Evolutionary conservation across 2,329 filamentous ascomycete species (phyloP), one percentile per base, ranked within the genome.

Genomic region (Fusarium buharicum): DNA sequence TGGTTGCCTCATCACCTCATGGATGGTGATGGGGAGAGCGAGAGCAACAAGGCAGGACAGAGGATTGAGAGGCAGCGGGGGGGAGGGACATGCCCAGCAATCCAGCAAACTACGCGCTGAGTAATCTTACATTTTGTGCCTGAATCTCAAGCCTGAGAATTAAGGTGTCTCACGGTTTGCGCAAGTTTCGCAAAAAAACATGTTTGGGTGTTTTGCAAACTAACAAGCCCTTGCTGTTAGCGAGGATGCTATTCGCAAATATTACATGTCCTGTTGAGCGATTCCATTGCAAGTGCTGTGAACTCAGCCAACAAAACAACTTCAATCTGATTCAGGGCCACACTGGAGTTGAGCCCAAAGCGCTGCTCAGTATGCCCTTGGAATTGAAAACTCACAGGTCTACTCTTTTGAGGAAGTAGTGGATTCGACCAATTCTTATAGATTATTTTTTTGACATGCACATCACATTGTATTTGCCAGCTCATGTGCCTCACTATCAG

Each of bases 91-190:
- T n/a, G n/a, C n/a, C n/a, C n/a, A 8, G 22, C 22, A 24, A 8
- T 24, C 22, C 22, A 30, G 13, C 9, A 12, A 13, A 10, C 11
- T 37, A 12, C 17, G 16, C 33, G 53, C 44, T 59, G 53, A 62
- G 44, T 63, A 45, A 54, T 59, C 48, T 14, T 16, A n/a, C 30
- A 33, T 33, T 31, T 33, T 14, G 12, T 18, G 34, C 56, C 56
- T 62, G 11, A 43, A 30, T 20, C 17, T 43, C 8, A 7, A 36
- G 61, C 61, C 61, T 64, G n/a, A 58, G 18, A 28, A 13, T 20
- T 50, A n/a, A 62, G 61, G 51, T 61, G 20, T 53, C 37, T 33
- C 30, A 3, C 12, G 7, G 27, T 64, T 39, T 17, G 16, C 28
- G 28, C 13, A 13, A 30, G 14, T 18, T 17, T 40, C 16, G 18